phyloP scores from a whole-genome alignment of 2,329 filamentous ascomycete species.

The Orbilia javanica region DNA sequence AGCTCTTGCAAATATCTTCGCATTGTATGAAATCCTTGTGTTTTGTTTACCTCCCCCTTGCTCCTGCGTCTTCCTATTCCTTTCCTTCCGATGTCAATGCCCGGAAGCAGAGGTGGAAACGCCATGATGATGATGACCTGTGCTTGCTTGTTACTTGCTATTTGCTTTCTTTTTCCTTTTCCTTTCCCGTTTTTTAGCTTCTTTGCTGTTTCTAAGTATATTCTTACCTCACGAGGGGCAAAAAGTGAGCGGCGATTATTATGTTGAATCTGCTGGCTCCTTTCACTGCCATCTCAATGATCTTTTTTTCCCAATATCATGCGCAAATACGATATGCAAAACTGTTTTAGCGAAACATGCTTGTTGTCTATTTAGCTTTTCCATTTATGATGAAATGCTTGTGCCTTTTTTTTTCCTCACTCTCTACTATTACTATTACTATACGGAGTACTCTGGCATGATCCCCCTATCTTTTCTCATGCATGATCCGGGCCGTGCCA shows the following conservation, averaged over 20 bases:
- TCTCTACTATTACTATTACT: neutral
- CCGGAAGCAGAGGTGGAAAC: slow-evolving; percentile 23
- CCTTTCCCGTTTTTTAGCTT: slow-evolving; percentile 25
- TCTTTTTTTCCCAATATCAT: slow-evolving; percentile 25
- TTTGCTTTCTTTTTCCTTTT: slow-evolving; percentile 16
- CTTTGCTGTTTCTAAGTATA: slow-evolving; percentile 38
- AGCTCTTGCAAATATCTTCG: slow-evolving; percentile 36
- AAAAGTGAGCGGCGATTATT: slow-evolving; percentile 29
- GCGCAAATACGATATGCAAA: slow-evolving; percentile 40
- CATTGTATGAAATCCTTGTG: slow-evolving; percentile 54
- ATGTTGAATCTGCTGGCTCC: slow-evolving; percentile 32
- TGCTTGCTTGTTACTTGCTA: slow-evolving; percentile 39
- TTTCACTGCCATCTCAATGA: slow-evolving; percentile 28
- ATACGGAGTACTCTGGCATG: slow-evolving; percentile 11
- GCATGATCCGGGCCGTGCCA: slow-evolving; percentile 37
- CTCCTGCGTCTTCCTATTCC: slow-evolving; percentile 32
- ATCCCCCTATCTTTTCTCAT: slow-evolving; percentile 18
- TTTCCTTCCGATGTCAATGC: slow-evolving; percentile 19
- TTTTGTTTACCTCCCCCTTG: slow-evolving; percentile 23
- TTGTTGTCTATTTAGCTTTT: slow-evolving; percentile 49
- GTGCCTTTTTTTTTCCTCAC: slow-evolving; percentile 8
- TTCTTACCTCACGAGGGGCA: slow-evolving; percentile 30
- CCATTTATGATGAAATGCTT: slow-evolving; percentile 30
- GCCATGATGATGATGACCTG: slow-evolving; percentile 59
- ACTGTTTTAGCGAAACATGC: slow-evolving; percentile 46